These are phyloP conservation scores for Trichoderma erinaceum DNA, from an alignment of 495 filamentous ascomycete genomes.

Conservation along the genomic window DNA sequence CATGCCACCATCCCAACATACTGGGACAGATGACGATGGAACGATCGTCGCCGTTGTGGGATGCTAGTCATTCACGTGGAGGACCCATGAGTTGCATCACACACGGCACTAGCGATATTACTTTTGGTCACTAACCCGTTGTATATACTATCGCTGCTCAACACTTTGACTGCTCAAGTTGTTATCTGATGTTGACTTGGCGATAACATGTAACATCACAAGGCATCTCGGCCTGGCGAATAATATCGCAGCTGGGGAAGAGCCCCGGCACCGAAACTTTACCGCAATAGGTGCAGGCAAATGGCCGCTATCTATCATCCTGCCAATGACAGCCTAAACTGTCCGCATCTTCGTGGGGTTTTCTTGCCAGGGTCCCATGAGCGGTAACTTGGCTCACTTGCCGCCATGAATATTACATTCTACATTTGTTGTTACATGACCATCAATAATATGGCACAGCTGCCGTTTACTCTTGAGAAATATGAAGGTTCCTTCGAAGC, in stretches of 20 bases:
- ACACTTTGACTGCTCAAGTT: background rate
- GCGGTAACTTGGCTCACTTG: background rate
- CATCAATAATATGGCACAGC: background rate
- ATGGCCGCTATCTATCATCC: background rate
- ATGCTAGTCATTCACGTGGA: background rate
- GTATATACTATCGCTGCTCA: too few species aligned
- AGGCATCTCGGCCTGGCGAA: background rate
- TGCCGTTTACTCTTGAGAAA: background rate
- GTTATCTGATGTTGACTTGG: background rate
- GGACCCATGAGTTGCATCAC: too few species aligned
- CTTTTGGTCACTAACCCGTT: too few species aligned
- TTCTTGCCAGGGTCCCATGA: background rate
- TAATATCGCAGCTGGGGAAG: background rate
- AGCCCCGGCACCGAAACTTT: background rate
- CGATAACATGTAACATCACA: slow-evolving; percentile 4
- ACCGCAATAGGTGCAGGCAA: too few species aligned
- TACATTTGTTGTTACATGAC: background rate
- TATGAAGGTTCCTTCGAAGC: background rate
- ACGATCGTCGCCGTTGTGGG: background rate
- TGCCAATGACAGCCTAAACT: background rate
- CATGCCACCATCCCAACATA: slow-evolving; percentile 1
- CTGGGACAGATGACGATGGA: background rate
- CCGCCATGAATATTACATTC: background rate
- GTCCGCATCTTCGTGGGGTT: background rate
- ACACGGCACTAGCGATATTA: too few species aligned